Percentiles rank a stretch among this genome's conserved stretches.
These are phyloP conservation scores for Aciculosporium take DNA, from an alignment of 2,329 filamentous ascomycete genomes.

Conservation along the genomic window DNA sequence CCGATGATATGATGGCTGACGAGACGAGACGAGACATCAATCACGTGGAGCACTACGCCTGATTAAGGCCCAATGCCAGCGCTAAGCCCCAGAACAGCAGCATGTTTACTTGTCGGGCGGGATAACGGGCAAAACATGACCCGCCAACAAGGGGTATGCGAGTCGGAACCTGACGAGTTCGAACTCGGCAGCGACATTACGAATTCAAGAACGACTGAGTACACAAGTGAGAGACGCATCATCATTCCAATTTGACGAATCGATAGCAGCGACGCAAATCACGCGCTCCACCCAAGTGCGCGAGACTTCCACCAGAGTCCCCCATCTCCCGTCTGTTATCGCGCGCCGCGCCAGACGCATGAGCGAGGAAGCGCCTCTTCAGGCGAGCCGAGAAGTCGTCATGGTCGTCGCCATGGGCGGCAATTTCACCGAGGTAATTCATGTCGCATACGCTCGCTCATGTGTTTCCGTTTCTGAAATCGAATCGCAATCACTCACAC, in stretches of 20 bases:
- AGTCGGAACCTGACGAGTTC: background rate
- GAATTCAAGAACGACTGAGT: background rate
- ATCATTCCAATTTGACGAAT: background rate
- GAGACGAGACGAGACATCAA: no score
- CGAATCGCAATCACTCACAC: slow-evolving; percentile 7
- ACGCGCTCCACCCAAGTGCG: background rate
- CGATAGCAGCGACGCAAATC: no score
- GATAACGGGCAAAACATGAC: slow-evolving; percentile 14
- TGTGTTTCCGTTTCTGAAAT: background rate
- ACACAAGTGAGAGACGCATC: background rate
- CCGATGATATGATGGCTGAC: background rate
- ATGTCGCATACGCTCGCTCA: background rate
- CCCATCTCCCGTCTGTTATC: background rate
- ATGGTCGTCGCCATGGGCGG: slow-evolving; percentile 13
- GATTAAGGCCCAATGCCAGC: background rate
- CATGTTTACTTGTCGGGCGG: slow-evolving; percentile 16
- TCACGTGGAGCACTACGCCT: background rate
- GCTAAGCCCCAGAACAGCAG: slow-evolving; percentile 15
- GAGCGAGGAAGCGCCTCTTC: background rate
- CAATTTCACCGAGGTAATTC: slow-evolving; percentile 15
- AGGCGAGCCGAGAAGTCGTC: slow-evolving; percentile 4
- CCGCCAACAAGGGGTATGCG: slow-evolving; percentile 3
- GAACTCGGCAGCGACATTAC: background rate
- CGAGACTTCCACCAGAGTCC: background rate
- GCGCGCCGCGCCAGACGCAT: no score